Base-by-base conservation (phyloP, 129 eudicot species). In the Cynara cardunculus region DNA sequence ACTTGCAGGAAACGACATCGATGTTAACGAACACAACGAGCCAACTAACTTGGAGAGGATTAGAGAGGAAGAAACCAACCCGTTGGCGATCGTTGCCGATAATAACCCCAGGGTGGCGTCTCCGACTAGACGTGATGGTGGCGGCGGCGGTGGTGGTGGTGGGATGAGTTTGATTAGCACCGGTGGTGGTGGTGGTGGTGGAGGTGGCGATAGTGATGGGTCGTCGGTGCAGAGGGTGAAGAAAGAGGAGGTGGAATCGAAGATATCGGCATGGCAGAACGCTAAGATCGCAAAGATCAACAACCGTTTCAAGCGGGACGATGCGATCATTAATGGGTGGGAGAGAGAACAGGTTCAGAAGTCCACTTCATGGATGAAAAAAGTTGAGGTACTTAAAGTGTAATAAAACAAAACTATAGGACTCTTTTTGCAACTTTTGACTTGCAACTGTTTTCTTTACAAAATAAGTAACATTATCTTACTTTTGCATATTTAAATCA, bases 231-330 rank as follows among this genome's bases (percentile, higher is more conserved):
- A 87, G 25, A 77, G 85, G 8, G 98, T 94, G 91, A 94, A 90
- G 94, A 94, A 88, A 76, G 99, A 90, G 87, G 99, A 94, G 89
- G 99, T 87, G 61, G 99, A 92, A 28, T 49, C 94, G 12, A 94
- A 94, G 91, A 94, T 94, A 14, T 74, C 72, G 16, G 99, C 99
- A 16, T 94, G 99, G 99, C 92, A 92, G 59, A 94, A 87, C 11
- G 93, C 93, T 5, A 94, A 94, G 85, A 82, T 94, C 25, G 92
- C 99, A 0, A 94, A 94, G 91, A 84, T 94, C 35, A 94, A 94
- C 12, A 94, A 94, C 37, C 76, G 99, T 71, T 90, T 89, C 59
- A 94, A 94, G 90, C 74, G 99, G 41, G 97, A 94, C 31, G 97
- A 92, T 73, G 93, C 97, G 3, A 80, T 94, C 28, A 92, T 94